phyloP scores from a whole-genome alignment of 2,329 filamentous ascomycete genomes.

The Fusarium udum region DNA sequence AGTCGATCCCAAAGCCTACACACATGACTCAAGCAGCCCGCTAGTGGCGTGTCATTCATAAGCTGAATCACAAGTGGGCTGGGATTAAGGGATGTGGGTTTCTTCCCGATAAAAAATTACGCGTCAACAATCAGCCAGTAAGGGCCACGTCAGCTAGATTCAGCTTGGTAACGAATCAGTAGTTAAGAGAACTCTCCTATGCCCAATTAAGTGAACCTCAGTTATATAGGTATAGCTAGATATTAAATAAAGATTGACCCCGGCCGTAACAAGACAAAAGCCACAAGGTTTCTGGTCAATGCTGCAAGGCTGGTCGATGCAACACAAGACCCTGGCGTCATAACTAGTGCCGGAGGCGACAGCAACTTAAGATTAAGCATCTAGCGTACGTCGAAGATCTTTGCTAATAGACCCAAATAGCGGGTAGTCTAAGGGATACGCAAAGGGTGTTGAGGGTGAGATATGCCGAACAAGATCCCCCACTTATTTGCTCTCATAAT shows the following conservation, averaged over 20 bases:
- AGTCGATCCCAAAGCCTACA: too few species aligned
- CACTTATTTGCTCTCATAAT: background rate
- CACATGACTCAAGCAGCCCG: background rate
- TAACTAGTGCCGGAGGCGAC: background rate
- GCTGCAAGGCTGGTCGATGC: background rate
- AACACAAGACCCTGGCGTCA: background rate
- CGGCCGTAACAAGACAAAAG: background rate
- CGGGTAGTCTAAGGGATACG: background rate
- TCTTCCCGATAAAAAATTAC: background rate
- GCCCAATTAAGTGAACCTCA: background rate
- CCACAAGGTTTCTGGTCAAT: background rate
- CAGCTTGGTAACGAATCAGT: background rate
- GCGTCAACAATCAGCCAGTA: background rate
- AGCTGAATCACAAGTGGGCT: background rate
- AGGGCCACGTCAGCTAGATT: background rate
- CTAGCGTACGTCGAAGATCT: background rate
- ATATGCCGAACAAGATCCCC: background rate
- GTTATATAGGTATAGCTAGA: background rate
- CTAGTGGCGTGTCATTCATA: background rate
- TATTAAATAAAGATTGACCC: background rate
- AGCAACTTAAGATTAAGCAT: background rate
- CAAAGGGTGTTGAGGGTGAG: background rate
- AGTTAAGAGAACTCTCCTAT: too few species aligned
- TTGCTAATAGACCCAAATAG: background rate
- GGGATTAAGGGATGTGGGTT: background rate